Evolutionary conservation across 2,329 filamentous ascomycete species (phyloP).

Genomic region (Thielaviopsis euricoi): DNA sequence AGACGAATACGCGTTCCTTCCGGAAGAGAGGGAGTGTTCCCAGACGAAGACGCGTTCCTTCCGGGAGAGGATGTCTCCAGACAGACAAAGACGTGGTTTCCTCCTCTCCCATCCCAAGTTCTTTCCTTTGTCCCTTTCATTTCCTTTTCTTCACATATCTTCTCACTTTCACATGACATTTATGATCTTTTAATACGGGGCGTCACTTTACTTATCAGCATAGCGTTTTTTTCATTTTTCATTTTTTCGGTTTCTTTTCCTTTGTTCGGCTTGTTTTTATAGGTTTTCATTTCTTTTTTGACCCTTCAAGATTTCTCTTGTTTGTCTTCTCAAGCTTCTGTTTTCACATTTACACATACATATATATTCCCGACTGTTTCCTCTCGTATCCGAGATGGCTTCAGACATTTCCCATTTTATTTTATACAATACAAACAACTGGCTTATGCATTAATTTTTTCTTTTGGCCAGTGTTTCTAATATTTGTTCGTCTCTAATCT

Average conservation of each 20-base stretch:
- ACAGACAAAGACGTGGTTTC: too few relatives aligned
- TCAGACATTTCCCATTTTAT: too few relatives aligned
- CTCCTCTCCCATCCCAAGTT: background rate
- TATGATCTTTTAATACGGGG: background rate
- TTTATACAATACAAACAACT: too few relatives aligned
- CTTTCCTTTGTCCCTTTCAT: background rate
- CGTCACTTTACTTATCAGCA: background rate
- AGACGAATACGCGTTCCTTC: background rate
- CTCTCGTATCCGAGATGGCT: too few relatives aligned
- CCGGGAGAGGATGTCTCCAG: too few relatives aligned
- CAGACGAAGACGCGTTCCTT: background rate
- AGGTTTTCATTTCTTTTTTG: too few relatives aligned
- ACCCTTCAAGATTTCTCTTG: too few relatives aligned
- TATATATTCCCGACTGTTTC: background rate
- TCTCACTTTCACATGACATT: background rate
- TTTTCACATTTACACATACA: too few relatives aligned
- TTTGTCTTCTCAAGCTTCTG: too few relatives aligned
- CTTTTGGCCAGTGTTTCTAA: background rate
- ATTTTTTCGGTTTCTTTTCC: background rate
- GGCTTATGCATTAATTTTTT: too few relatives aligned
- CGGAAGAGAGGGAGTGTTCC: too few relatives aligned
- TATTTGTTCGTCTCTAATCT: background rate
- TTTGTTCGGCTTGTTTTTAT: background rate
- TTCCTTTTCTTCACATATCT: background rate
- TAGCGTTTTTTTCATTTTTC: background rate